Conservation (phyloP, 2,329 filamentous ascomycete genomes). For the Nigrospora oryzae region DNA sequence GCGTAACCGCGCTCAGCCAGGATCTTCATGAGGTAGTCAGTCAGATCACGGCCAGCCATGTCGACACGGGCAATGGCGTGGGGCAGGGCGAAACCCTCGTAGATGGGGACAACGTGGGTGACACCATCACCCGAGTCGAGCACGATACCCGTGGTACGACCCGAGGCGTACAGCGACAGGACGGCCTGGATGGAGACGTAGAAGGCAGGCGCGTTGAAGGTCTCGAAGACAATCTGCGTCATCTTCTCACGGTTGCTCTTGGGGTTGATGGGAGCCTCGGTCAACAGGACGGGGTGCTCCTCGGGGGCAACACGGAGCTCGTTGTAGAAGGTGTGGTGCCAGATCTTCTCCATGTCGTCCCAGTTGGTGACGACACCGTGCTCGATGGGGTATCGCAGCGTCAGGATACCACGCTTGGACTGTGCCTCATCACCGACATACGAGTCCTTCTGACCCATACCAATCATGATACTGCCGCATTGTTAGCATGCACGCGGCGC, state of each 20-base stretch:
- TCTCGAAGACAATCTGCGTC: constrained; percentile 99
- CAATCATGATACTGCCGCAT: constrained; percentile 90
- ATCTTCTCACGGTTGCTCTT: constrained; percentile 99
- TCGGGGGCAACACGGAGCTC: constrained; percentile 99
- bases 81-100: constrained; percentile 99
- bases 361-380: constrained; percentile 99
- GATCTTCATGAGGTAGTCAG: constrained; percentile 99
- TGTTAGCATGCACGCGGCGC: constrained; percentile 18
- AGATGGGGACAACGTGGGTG: constrained; percentile 99
- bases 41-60: constrained; percentile 99
- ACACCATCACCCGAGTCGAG: constrained; percentile 99
- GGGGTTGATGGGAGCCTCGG: constrained; percentile 99
- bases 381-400: constrained; percentile 98
- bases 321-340: constrained; percentile 99
- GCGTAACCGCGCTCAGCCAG: constrained; percentile 98
- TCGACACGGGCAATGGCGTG: constrained; percentile 99
- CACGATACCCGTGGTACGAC: constrained; percentile 99
- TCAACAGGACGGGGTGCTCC: constrained; percentile 99
- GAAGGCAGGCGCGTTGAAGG: constrained; percentile 99
- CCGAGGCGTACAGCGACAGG: constrained; percentile 96
- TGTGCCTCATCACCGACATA: constrained; percentile 99
- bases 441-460: constrained; percentile 99
- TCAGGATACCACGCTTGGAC: constrained; percentile 99
- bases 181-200: constrained; percentile 99
- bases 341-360: constrained; percentile 99